A percentile compares a stretch with the other conserved stretches of the same genome.
Conservation (phyloP, 2,329 filamentous ascomycete species). For the Colletotrichum liaoningense region DNA sequence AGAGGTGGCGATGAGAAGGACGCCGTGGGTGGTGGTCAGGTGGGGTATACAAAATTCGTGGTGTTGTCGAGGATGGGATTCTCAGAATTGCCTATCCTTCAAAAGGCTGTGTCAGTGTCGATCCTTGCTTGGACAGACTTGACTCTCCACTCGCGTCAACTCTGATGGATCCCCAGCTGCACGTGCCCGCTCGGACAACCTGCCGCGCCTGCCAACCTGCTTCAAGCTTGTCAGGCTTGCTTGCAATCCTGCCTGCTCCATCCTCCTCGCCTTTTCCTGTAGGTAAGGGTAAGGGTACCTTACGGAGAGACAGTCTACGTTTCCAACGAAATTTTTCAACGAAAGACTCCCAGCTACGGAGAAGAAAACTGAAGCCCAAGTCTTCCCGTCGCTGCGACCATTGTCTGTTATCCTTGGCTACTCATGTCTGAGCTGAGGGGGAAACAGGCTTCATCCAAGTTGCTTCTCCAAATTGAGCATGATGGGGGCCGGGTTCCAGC, state of each 20-base stretch:
- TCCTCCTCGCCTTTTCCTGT: too few relatives aligned
- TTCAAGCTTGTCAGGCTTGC: too few relatives aligned
- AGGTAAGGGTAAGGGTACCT: too few relatives aligned
- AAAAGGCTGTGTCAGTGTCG: slow-evolving; percentile 1
- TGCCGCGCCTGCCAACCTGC: neutral
- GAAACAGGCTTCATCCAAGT: too few relatives aligned
- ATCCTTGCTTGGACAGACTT: slow-evolving; percentile 1
- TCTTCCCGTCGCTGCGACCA: neutral
- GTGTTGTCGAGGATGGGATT: slow-evolving; percentile 18
- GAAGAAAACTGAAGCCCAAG: neutral
- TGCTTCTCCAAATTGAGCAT: too few relatives aligned
- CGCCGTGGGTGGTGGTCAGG: neutral
- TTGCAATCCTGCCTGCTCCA: too few relatives aligned
- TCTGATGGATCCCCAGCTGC: neutral
- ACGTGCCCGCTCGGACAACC: neutral
- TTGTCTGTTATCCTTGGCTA: too few relatives aligned
- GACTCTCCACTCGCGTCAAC: neutral
- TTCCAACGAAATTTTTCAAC: neutral
- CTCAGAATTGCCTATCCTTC: slow-evolving; percentile 12
- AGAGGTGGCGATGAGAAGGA: neutral
- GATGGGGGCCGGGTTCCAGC: neutral
- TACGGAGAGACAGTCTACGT: neutral
- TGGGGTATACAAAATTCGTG: slow-evolving; percentile 5
- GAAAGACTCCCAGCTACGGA: neutral
- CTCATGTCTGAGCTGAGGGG: too few relatives aligned